Evolutionary conservation across 2,329 filamentous ascomycete species (phyloP), one percentile per base, ranked within the genome.

Genomic region (Xenoacremonium recifei): DNA sequence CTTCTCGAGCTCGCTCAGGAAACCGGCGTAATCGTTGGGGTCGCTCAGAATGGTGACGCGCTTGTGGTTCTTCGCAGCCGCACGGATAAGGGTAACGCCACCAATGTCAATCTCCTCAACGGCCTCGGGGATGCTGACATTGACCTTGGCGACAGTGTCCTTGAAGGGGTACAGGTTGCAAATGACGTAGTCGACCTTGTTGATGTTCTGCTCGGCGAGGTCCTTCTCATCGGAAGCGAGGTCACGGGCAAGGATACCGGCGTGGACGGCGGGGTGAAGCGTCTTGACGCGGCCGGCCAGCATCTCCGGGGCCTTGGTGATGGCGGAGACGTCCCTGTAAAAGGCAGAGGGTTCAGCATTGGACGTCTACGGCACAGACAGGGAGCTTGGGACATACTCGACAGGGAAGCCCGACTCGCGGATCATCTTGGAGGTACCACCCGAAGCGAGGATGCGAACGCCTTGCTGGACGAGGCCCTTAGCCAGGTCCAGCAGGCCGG

Each of bases 121-220:
- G 38, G 93, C 93, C 72, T 99, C 92, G 38, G 89, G 83, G 50
- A 99, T 88, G 48, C 92, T 97, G 60, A 99, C 93, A 62, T 96
- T 95, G 74, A 95, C 84, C 78, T 96, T 95, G 59, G 90, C 87
- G 57, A 99, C 84, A 21, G 93, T 99, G 66, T 97, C 91, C 76
- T 96, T 96, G 83, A 99, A 99, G 11, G 93, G 93, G 70, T 99
- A 97, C 42, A 99, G 80, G 73, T 99, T 99, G 85, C 93, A 97
- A 65, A 99, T 86, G 58, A 96, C 89, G 59, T 85, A 95, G 78
- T 95, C 89, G 46, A 96, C 89, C 73, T 95, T 95, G 73, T 87
- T 80, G 66, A 96, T 96, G 71, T 90, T 93, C 72, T 95, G 89
- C 68, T 93, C 87, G 38, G 89, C 89, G 37, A 99, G 84, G 63